These are phyloP conservation scores for Thermothelomyces thermophilus DNA, from an alignment of 2,329 filamentous ascomycete species.

Conservation along the genomic window DNA sequence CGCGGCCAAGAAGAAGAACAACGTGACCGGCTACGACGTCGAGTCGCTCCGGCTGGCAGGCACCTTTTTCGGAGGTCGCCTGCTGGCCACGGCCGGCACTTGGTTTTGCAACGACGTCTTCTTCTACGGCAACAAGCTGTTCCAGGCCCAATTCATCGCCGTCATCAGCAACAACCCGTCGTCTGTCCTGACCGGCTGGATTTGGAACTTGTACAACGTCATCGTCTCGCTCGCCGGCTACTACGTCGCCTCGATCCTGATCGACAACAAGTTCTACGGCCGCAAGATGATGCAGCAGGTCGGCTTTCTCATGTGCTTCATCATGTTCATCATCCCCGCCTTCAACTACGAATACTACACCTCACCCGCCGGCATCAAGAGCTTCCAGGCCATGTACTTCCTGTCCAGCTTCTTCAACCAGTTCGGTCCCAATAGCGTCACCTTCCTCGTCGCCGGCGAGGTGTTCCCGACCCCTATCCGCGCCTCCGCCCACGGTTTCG, in stretches of 20 bases:
- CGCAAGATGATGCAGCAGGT: conserved; percentile 95
- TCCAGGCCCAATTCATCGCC: conserved; percentile 83
- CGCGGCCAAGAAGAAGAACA: conserved; percentile 74
- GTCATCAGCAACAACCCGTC: conserved; percentile 64
- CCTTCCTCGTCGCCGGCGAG: conserved; percentile 92
- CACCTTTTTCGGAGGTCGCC: conserved; percentile 75
- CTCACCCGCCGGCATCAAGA: conserved; percentile 60
- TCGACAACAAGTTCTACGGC: conserved; percentile 95
- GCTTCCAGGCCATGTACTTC: conserved; percentile 99
- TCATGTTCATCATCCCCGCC: conserved; percentile 86
- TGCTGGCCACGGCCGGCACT: conserved; percentile 76
- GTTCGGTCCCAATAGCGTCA: conserved; percentile 93
- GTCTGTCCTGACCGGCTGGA: conserved; percentile 80
- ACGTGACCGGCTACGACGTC: conserved; percentile 90
- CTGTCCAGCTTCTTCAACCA: conserved; percentile 98
- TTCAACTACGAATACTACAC: conserved; percentile 86
- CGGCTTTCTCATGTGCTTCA: conserved; percentile 87
- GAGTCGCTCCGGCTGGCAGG: conserved; percentile 72
- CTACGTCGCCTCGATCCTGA: conserved; percentile 80
- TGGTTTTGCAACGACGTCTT: conserved; percentile 99
- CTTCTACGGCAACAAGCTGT: conserved; percentile 99
- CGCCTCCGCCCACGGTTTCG: conserved; percentile 89
- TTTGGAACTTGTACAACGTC: conserved; percentile 89
- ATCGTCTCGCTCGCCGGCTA: conserved; percentile 81
- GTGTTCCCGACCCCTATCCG: conserved; percentile 94